Base-by-base conservation (phyloP, 257 asterid genomes). In the Verbena officinalis region DNA sequence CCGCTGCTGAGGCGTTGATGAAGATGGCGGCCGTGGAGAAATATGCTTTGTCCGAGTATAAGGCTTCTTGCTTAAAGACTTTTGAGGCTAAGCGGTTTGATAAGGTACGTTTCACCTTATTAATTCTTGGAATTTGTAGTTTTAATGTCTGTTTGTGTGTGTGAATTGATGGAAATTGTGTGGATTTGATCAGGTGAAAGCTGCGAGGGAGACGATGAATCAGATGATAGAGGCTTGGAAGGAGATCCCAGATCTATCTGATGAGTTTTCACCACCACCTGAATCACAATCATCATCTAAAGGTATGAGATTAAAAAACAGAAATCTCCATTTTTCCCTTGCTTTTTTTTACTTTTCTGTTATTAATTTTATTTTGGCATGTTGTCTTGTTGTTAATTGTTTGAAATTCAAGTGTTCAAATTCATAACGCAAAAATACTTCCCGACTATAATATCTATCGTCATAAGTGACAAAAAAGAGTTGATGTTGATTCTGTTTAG, bases 61-160 rank as follows among this genome's bases (percentile, higher is more conserved):
- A 88, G 55, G 65, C 81, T 40, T 63, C 90, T 10, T 86, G 86
- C 68, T 72, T 86, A 75, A 91, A 81, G 77, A 78, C 77, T 39
- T 86, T 91, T 45, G 96, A 91, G 72, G 90, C 96, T 0, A 91
- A 80, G 77, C 73, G 86, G 71, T 86, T 83, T 52, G 98, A 91
- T 48, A 91, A 83, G 95, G 98, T 91, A n/a, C n/a, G n/a, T n/a
- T n/a, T n/a, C n/a, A n/a, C n/a, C n/a, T n/a, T n/a, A n/a, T 64
- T 30, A 74, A 30, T 30, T 5, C 14, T 20, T 36, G 14, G n/a
- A n/a, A 3, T 12, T 3, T 4, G 11, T n/a, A 52, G 44, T 49
- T n/a, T 0, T 14, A n/a, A 27, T 38, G 11, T 15, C 11, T 24
- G 2, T 49, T 1, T 45, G 8, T 62, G 46, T 10, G 48, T 46